Evolutionary conservation across 495 filamentous ascomycete genomes (phyloP).

Genomic region (Penicillium argentinense): DNA sequence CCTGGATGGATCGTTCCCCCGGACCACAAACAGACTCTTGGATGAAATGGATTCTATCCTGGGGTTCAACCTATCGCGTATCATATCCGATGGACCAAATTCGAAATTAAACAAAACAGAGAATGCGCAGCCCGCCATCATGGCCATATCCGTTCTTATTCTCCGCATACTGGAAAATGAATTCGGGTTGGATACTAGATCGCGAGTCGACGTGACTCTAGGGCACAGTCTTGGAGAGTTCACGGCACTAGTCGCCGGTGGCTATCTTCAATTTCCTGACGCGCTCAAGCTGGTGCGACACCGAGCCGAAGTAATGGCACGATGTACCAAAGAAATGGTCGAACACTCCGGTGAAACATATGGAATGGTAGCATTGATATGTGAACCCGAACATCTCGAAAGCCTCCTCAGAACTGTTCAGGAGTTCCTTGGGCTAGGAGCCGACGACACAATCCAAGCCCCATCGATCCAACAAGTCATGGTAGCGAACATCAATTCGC

Average conservation of each 20-base stretch:
- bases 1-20: slow-evolving; percentile 84
- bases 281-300: slow-evolving; percentile 73
- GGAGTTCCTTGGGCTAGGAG: slow-evolving; percentile 71
- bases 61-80: slow-evolving; percentile 63
- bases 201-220: slow-evolving; percentile 75
- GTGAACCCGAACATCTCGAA: slow-evolving; percentile 71
- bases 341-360: slow-evolving; percentile 67
- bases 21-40: slow-evolving; percentile 66
- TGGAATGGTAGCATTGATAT: slow-evolving; percentile 92
- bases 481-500: slow-evolving; percentile 93
- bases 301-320: slow-evolving; percentile 83
- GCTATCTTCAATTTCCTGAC: slow-evolving; percentile 74
- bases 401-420: slow-evolving; percentile 69
- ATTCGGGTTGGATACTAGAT: slow-evolving; percentile 69
- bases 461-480: slow-evolving; percentile 81
- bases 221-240: slow-evolving; percentile 97
- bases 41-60: slow-evolving; percentile 81
- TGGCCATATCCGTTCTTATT: slow-evolving; percentile 89
- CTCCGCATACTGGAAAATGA: slow-evolving; percentile 84
- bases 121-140: slow-evolving; percentile 93
- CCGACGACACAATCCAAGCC: slow-evolving; percentile 60
- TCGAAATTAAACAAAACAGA: slow-evolving; percentile 73
- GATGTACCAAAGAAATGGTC: slow-evolving; percentile 64
- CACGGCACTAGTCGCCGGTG: slow-evolving; percentile 80
- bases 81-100: slow-evolving; percentile 79